Conservation (phyloP, 192 early-diverging fungal genomes). For the Podila verticillata region DNA sequence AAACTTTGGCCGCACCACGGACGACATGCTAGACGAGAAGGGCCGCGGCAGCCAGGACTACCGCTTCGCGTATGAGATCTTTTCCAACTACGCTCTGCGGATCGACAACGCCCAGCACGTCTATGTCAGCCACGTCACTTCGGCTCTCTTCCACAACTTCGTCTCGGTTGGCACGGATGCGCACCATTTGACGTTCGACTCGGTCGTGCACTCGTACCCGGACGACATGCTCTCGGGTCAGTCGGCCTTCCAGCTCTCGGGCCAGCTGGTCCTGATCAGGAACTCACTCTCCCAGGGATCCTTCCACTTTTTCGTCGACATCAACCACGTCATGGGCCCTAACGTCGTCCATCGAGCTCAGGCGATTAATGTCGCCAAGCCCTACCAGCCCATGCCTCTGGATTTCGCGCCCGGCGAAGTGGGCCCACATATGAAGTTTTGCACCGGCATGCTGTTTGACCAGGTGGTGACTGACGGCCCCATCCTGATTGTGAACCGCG, state of each 20-base stretch:
- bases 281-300: conserved; percentile 51
- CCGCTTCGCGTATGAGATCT: conserved; percentile 56
- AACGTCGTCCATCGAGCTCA: conserved; percentile 51
- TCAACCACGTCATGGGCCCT: conserved; percentile 54
- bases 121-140: conserved; percentile 46
- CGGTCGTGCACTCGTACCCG: conserved; percentile 40
- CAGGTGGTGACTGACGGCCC: conserved; percentile 51
- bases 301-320: conserved; percentile 57
- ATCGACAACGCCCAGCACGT: conserved; percentile 50
- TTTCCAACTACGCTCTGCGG: conserved; percentile 52
- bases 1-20: conserved; percentile 35
- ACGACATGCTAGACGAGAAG: conserved; percentile 51
- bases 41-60: conserved; percentile 53
- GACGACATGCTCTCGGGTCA: conserved; percentile 54
- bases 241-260: conserved; percentile 60
- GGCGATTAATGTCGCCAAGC: conserved; percentile 26
- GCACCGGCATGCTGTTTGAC: conserved; percentile 44
- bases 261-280: conserved; percentile 52
- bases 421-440: conserved; percentile 61
- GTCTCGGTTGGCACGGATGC: conserved; percentile 35
- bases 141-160: conserved; percentile 59
- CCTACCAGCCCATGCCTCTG: conserved; percentile 18
- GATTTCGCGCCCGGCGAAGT: conserved; percentile 51
- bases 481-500: conserved; percentile 56
- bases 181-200: conserved; percentile 48